Evolutionary conservation across 257 asterid genomes (phyloP).

Genomic region (Leptodermis oblonga): DNA sequence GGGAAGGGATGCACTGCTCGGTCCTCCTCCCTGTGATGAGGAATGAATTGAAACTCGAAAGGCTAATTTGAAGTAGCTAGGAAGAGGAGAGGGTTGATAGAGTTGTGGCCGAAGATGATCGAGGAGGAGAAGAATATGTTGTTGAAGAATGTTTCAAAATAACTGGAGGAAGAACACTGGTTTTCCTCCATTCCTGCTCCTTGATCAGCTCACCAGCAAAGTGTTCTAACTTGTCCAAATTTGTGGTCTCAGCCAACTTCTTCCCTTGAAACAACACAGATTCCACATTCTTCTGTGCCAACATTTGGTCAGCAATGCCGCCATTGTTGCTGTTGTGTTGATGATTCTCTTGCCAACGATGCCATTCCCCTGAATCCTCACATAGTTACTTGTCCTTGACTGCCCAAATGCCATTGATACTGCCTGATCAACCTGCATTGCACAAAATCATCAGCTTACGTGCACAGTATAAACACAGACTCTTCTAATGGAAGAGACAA

Average conservation of each 20-base stretch:
- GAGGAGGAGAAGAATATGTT: constrained; percentile 29
- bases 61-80: background rate
- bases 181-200: constrained; percentile 61
- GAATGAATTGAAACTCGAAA: constrained; percentile 4
- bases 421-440: constrained; percentile 75
- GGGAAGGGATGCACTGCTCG: background rate
- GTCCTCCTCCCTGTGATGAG: background rate
- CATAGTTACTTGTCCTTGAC: constrained; percentile 42
- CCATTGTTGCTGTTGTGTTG: constrained; percentile 3
- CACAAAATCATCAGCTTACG: background rate
- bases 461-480: too few relatives aligned
- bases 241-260: constrained; percentile 45
- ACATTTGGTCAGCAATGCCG: constrained; percentile 39
- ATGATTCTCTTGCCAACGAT: constrained; percentile 4
- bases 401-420: constrained; percentile 87
- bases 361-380: constrained; percentile 63
- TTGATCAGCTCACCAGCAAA: constrained; percentile 51
- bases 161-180: constrained; percentile 42
- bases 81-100: constrained; percentile 49
- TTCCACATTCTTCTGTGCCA: constrained; percentile 61
- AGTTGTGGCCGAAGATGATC: constrained; percentile 71
- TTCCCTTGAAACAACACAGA: constrained; percentile 62
- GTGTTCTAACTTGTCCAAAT: constrained; percentile 54
- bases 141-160: constrained; percentile 36
- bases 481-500: too few relatives aligned